Evolutionary conservation across 805 yeast species (phyloP).

Genomic region (Debaryomyces hansenii): DNA sequence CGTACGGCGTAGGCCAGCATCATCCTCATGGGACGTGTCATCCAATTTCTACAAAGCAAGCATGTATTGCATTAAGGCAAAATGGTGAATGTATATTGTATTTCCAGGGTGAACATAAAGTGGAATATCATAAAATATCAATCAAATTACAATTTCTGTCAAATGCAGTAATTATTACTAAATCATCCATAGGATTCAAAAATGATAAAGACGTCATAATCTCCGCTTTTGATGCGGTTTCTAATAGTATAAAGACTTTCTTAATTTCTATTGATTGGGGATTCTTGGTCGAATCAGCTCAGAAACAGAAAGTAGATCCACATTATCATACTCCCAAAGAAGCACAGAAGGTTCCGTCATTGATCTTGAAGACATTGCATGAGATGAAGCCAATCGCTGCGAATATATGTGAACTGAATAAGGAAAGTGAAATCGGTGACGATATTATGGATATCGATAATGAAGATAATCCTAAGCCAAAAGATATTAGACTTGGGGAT

Average conservation of each 20-base stretch:
- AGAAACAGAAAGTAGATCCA: constrained; percentile 45
- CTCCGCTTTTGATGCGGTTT: constrained; percentile 37
- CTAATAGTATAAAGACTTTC: constrained; percentile 41
- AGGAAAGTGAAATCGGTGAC: constrained; percentile 3
- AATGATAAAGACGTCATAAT: constrained; percentile 48
- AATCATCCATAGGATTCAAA: constrained; percentile 54
- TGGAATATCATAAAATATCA: constrained; percentile 50
- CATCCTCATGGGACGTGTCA: constrained; percentile 64
- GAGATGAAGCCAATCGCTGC: constrained; percentile 25
- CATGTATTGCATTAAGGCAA: constrained; percentile 63
- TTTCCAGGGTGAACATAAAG: constrained; percentile 63
- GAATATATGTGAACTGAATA: constrained; percentile 14
- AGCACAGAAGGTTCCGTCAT: constrained; percentile 39
- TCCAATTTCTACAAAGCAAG: constrained; percentile 67
- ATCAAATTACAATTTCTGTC: constrained; percentile 23
- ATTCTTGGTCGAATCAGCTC: constrained; percentile 46
- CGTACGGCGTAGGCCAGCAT: constrained; percentile 60
- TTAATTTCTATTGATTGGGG: constrained; percentile 57
- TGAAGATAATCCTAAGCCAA: constrained; percentile 15
- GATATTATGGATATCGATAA: constrained; percentile 8
- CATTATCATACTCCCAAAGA: constrained; percentile 51
- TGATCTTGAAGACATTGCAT: constrained; percentile 33
- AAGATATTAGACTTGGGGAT: constrained; percentile 14
- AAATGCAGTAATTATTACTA: constrained; percentile 17
- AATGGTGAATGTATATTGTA: constrained; percentile 61